Conservation (phyloP, 1,284 basidiomycete species). For the Schizophyllum amplum region DNA sequence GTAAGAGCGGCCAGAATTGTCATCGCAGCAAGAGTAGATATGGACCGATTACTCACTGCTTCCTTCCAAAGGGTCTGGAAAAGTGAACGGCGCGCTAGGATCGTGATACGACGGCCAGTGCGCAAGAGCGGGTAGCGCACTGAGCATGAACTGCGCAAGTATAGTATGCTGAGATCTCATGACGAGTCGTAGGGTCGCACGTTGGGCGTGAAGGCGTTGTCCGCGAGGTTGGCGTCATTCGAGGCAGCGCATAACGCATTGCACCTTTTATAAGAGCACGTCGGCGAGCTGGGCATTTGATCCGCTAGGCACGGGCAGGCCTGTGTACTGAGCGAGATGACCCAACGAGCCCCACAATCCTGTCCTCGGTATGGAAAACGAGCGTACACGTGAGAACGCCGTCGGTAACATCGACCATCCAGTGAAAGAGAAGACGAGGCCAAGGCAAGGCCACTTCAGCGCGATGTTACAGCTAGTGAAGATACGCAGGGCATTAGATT, state of each 20-base stretch:
- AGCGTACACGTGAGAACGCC: not conserved
- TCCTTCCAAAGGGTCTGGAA: not conserved
- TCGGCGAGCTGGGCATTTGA: not conserved
- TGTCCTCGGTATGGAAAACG: not conserved
- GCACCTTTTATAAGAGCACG: not conserved
- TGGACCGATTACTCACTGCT: not conserved
- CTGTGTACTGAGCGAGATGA: not conserved
- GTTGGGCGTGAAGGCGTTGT: not conserved
- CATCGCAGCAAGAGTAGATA: not conserved
- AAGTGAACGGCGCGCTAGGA: not conserved
- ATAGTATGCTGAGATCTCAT: not conserved
- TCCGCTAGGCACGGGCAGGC: not conserved
- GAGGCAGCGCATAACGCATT: not conserved
- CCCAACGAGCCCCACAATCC: not conserved
- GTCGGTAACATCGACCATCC: not conserved
- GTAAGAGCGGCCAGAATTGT: not conserved
- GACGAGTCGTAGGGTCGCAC: not conserved
- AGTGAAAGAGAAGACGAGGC: too few species aligned
- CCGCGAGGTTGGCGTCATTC: not conserved
- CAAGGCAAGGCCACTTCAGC: too few species aligned
- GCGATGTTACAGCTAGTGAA: too few species aligned
- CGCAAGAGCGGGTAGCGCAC: not conserved
- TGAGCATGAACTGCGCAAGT: not conserved
- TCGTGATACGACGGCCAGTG: not conserved
- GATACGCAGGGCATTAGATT: too few species aligned